Evolutionary conservation across 2,329 filamentous ascomycete species (phyloP).

Genomic region (Fusarium sp.): DNA sequence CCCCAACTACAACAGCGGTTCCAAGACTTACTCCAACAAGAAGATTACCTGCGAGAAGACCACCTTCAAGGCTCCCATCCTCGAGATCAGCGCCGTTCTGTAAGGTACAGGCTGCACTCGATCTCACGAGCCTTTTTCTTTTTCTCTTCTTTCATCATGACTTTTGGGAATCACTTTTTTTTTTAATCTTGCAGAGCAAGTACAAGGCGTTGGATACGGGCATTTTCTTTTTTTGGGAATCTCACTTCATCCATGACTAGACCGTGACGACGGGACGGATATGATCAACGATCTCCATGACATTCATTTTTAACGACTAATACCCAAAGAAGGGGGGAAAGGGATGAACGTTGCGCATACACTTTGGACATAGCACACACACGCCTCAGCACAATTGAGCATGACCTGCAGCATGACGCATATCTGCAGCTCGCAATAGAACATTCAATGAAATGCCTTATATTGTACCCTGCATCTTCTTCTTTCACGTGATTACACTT

Average conservation of each 20-base stretch:
- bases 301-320: constrained; percentile 37
- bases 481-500: not conserved
- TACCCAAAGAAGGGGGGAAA: constrained; percentile 8
- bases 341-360: not conserved
- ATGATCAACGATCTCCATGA: constrained; percentile 43
- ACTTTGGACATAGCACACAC: constrained; percentile 6
- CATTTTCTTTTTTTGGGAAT: too few species aligned
- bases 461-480: not conserved
- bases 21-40: constrained; percentile 47
- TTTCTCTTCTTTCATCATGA: constrained; percentile 5
- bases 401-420: constrained; percentile 17
- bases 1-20: constrained; percentile 47
- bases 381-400: constrained; percentile 8
- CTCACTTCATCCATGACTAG: constrained; percentile 39
- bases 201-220: constrained; percentile 30
- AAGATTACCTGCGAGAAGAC: constrained; percentile 45
- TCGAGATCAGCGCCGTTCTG: constrained; percentile 46
- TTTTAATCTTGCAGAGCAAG: constrained; percentile 29
- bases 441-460: constrained; percentile 18
- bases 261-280: constrained; percentile 41
- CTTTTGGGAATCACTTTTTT: constrained; percentile 17
- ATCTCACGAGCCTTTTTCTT: not conserved
- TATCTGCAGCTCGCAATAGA: constrained; percentile 11
- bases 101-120: constrained; percentile 10
- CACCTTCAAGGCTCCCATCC: constrained; percentile 43